Base-by-base conservation (phyloP, 2,329 filamentous ascomycete genomes). In the Arthroderma uncinatum region DNA sequence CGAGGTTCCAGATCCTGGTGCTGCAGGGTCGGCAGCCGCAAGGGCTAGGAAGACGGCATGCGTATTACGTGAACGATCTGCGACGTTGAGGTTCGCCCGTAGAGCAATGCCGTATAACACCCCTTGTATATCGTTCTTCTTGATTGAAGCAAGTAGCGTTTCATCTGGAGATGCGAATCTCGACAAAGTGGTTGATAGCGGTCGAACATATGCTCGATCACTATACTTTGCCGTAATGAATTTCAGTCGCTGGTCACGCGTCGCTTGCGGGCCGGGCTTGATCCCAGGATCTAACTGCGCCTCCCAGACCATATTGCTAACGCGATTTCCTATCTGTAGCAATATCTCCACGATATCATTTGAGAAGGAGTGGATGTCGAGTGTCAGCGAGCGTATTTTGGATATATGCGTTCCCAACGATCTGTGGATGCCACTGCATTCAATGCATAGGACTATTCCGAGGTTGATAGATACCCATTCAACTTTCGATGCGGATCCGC, bases 401-500 rank as follows among this genome's bases (percentile, higher is more conserved):
- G 90, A 95, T 67, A 98, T 96, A 71, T 98, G 93, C 1, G 93
- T 98, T 10, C 93, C 93, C 2, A 98, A 79, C 0, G 92, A 97
- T 42, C 93, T 84, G 72, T 98, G 93, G 60, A 98, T 96, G 61
- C 93, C 93, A 68, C 91, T 95, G 73, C 93, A 98, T 71, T 98
- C 92, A 68, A 96, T 96, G 74, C 93, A 98, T 19, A 98, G 80
- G 56, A 98, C 85, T 59, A 98, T 95, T 48, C 89, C 93, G 3
- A 98, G 79, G 66, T 98, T 98, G 73, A 98, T 95, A 0, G 93
- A 97, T 28, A 97, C 93, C 93, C 93, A 98, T 71, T 98, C 93
- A 21, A 95, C 91, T 74, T 96, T 97, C 67, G 84, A 82, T 34
- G 87, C 86, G 6, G 90, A 94, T 9, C 89, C 88, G 68, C 93